Evolutionary conservation across 148 eudicot species (phyloP).

Genomic region (Vaccinium corymbosum): DNA sequence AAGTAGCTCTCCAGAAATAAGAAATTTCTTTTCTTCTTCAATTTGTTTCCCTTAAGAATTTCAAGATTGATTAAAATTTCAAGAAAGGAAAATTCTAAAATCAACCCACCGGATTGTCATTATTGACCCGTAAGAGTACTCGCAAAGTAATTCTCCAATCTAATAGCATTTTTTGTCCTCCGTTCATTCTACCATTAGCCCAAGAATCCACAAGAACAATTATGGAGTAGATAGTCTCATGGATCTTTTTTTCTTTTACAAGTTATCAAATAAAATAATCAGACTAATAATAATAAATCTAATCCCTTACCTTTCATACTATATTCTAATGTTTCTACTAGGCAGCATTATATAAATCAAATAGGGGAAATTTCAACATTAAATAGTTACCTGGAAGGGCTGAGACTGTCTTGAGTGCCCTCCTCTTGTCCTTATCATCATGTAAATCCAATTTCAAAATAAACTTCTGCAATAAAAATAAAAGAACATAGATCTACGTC

Average conservation of each 20-base stretch:
- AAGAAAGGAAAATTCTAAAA: too few species aligned
- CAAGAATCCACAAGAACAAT: neutral
- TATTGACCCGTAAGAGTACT: too few species aligned
- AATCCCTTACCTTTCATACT: neutral
- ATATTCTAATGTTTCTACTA: neutral
- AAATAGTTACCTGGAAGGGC: constrained; percentile 55
- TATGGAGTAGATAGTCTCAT: neutral
- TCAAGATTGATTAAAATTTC: neutral
- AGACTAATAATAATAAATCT: neutral
- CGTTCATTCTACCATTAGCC: neutral
- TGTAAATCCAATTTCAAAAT: constrained; percentile 65
- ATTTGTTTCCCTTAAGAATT: neutral
- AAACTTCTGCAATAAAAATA: constrained; percentile 49
- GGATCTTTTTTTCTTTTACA: neutral
- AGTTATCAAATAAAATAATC: neutral
- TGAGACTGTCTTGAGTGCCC: constrained; percentile 72
- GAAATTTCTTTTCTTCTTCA: neutral
- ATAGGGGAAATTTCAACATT: constrained; percentile 3
- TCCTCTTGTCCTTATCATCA: constrained; percentile 69
- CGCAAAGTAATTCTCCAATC: too few species aligned
- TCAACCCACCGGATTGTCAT: too few species aligned
- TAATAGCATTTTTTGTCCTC: neutral
- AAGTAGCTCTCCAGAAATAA: neutral
- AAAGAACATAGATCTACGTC: neutral
- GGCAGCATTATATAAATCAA: neutral